phyloP scores from a whole-genome alignment of 2,329 filamentous ascomycete species.

The Microsporum ferrugineum region DNA sequence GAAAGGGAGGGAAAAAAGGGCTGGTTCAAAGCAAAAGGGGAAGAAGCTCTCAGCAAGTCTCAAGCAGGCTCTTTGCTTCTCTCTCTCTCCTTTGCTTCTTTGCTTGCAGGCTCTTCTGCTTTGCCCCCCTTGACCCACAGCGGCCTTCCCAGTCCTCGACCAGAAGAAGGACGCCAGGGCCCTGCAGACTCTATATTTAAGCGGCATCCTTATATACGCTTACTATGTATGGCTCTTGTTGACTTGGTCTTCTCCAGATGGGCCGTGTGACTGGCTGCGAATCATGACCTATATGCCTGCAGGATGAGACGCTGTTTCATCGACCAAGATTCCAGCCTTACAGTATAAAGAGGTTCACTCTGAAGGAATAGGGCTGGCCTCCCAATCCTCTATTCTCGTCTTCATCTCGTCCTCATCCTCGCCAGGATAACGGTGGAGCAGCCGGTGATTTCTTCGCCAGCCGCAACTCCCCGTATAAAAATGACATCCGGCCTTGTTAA shows the following conservation, averaged over 20 bases:
- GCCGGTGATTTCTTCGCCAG: neutral
- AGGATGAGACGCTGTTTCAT: neutral
- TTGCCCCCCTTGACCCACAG: neutral
- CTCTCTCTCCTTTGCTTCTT: neutral
- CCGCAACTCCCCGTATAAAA: neutral
- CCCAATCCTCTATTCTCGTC: neutral
- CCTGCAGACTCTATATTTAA: too few species aligned
- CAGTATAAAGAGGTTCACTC: too few species aligned
- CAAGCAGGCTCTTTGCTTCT: too few species aligned
- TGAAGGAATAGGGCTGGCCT: neutral
- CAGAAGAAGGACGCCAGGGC: neutral
- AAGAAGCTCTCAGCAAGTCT: neutral
- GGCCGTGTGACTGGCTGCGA: too few species aligned
- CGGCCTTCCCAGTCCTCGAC: neutral
- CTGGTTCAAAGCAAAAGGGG: neutral
- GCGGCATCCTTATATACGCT: too few species aligned
- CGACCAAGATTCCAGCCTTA: neutral
- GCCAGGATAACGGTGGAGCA: neutral
- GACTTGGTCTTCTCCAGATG: too few species aligned
- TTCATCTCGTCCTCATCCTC: neutral
- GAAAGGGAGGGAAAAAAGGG: neutral
- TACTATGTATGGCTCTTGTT: too few species aligned
- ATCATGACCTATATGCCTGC: neutral
- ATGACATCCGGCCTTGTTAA: neutral
- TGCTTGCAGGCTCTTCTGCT: neutral